Evolutionary conservation across 2,329 filamentous ascomycete species (phyloP).

Genomic region (Zelopaecilomyces penicillatus): DNA sequence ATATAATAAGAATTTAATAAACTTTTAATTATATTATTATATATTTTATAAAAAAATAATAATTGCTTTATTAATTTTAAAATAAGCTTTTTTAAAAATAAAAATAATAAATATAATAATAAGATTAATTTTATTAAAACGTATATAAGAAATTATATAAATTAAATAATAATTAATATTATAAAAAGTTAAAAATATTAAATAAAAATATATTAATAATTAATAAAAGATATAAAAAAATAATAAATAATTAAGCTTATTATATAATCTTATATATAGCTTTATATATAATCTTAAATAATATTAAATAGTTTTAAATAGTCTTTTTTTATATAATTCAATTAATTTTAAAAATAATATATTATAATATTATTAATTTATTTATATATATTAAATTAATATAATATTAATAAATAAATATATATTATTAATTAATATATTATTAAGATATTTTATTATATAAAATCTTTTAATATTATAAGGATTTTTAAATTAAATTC

Average conservation of each 20-base stretch:
- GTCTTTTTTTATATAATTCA: background rate
- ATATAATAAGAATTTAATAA: background rate
- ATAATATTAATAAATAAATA: background rate
- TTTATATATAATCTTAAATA: too few relatives aligned
- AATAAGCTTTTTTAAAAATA: background rate
- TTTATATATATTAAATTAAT: background rate
- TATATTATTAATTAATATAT: background rate
- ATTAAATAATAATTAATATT: background rate
- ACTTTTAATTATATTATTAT: background rate
- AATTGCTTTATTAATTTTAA: too few relatives aligned
- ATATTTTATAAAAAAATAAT: background rate
- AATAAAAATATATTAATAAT: background rate
- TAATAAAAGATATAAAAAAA: too few relatives aligned
- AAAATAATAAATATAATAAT: background rate
- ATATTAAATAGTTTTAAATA: too few relatives aligned
- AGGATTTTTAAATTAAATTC: background rate
- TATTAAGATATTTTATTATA: conserved; percentile 1
- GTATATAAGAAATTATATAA: too few relatives aligned
- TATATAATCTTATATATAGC: too few relatives aligned
- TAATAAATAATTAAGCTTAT: too few relatives aligned
- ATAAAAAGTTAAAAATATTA: background rate
- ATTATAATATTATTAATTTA: background rate
- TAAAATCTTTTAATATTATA: background rate
- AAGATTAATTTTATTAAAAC: background rate
- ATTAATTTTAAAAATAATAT: conserved; percentile 1